Evolutionary conservation across 768 basidiomycete species (phyloP), one percentile per base, ranked within the genome.

Genomic region (Galerina marginata): DNA sequence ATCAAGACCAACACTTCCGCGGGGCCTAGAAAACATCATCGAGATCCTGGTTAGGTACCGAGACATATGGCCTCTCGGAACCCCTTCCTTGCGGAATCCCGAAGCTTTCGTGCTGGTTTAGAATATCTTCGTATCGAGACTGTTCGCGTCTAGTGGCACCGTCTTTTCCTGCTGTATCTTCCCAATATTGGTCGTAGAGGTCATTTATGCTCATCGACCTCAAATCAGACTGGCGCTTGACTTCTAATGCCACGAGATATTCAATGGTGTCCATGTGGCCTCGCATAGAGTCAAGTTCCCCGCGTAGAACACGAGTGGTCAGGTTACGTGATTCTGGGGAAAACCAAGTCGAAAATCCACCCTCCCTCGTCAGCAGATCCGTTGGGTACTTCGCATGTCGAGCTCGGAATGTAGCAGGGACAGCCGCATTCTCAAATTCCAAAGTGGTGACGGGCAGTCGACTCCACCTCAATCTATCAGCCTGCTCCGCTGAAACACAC

Each of bases 241-340:
- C 61, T 60, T 83, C 80, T 25, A 57, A 40, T 57, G 47, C 61
- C 9, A 83, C 71, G 2, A 69, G 67, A 10, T 58, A 57, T 49
- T 83, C 76, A 38, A 85, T 71, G 20, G 55, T 39, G 4, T 75
- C 69, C 82, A 84, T 83, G 15, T 73, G 68, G 36, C 33, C 39
- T 6, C 74, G 73, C 73, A 77, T 73, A 38, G 69, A 65, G 4
- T 65, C 65, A 9, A 83, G 63, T 0, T 69, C 74, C 2, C 70
- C 68, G 44, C 73, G 74, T 33, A 83, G 63, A 4, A 77, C 69
- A 1, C 68, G 71, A 9, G 69, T 62, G 9, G 76, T 69, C 62
- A 75, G 45, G 16, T 67, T 74, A 23, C 79, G 75, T 38, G 67
- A 73, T 39, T 74, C 74, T 0, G 75, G 68, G 9, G 82, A 74